A percentile compares a stretch with the other conserved stretches of the same genome.
Evolutionary conservation across 2,329 filamentous ascomycete genomes (phyloP).

Genomic region (Fusarium floridanum): DNA sequence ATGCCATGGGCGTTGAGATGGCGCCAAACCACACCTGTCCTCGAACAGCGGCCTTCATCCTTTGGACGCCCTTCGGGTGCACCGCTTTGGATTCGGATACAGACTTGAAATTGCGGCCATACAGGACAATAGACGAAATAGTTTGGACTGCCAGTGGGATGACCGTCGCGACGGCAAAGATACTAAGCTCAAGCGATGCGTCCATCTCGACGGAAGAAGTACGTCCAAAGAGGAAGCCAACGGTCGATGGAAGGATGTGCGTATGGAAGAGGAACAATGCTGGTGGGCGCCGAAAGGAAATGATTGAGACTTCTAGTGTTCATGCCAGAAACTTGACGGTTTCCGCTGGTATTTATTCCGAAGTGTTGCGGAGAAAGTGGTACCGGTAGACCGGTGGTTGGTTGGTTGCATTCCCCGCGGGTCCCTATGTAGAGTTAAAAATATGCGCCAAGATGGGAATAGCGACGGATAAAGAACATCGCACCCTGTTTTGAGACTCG

Average conservation of each 20-base stretch:
- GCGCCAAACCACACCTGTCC: background rate
- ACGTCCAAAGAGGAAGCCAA: background rate
- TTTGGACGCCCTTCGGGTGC: background rate
- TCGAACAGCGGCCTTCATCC: background rate
- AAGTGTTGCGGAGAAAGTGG: background rate
- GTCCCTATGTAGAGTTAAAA: background rate
- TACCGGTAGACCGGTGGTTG: background rate
- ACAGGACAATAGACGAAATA: background rate
- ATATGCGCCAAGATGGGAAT: background rate
- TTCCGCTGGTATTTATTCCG: background rate
- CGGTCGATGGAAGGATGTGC: background rate
- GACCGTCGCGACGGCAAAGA: background rate
- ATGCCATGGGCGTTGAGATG: background rate
- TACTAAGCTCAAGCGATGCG: background rate
- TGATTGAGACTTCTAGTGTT: background rate
- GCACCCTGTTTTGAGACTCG: background rate
- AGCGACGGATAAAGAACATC: background rate
- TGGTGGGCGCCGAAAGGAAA: background rate
- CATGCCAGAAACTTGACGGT: background rate
- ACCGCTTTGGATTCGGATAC: background rate
- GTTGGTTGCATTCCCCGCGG: background rate
- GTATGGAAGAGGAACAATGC: background rate
- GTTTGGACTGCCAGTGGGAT: background rate
- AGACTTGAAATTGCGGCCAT: background rate
- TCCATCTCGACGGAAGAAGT: background rate